phyloP scores from a whole-genome alignment of 1,139 yeast genomes.

The Yarrowia galli region DNA sequence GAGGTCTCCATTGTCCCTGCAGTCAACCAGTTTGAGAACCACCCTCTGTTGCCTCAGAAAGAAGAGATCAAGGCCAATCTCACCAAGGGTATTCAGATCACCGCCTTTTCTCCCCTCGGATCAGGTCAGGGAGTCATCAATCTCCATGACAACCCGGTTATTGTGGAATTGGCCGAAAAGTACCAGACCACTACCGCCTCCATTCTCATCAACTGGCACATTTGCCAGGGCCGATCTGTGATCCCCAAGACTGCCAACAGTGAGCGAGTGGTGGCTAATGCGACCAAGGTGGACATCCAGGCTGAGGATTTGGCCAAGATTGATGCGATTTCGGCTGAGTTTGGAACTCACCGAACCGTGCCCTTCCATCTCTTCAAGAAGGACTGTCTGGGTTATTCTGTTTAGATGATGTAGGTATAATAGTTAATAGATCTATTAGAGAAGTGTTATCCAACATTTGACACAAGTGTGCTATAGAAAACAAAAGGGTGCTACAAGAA shows the following conservation, averaged over 20 bases:
- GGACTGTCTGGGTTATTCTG: neutral
- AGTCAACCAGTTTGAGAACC: slow-evolving; percentile 86
- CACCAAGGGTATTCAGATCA: slow-evolving; percentile 66
- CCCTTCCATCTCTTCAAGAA: neutral
- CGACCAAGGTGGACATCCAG: slow-evolving; percentile 58
- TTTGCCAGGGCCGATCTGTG: slow-evolving; percentile 71
- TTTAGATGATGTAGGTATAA: neutral
- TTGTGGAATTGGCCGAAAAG: slow-evolving; percentile 62
- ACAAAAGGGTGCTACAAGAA: no score
- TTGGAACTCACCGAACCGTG: slow-evolving; percentile 24
- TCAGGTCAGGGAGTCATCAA: slow-evolving; percentile 44
- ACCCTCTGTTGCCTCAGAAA: slow-evolving; percentile 83
- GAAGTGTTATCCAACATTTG: no score
- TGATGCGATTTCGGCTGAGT: neutral
- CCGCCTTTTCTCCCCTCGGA: slow-evolving; percentile 80
- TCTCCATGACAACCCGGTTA: slow-evolving; percentile 39
- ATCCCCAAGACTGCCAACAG: slow-evolving; percentile 76
- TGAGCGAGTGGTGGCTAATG: slow-evolving; percentile 66
- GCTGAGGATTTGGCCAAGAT: slow-evolving; percentile 48
- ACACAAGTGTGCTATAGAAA: no score
- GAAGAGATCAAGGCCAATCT: slow-evolving; percentile 68
- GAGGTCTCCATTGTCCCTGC: slow-evolving; percentile 76
- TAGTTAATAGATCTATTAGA: neutral
- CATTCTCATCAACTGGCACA: slow-evolving; percentile 73
- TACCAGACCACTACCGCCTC: slow-evolving; percentile 65